Base-by-base conservation (phyloP, 371 early-diverging fungal genomes). In the Mortierella sp. region DNA sequence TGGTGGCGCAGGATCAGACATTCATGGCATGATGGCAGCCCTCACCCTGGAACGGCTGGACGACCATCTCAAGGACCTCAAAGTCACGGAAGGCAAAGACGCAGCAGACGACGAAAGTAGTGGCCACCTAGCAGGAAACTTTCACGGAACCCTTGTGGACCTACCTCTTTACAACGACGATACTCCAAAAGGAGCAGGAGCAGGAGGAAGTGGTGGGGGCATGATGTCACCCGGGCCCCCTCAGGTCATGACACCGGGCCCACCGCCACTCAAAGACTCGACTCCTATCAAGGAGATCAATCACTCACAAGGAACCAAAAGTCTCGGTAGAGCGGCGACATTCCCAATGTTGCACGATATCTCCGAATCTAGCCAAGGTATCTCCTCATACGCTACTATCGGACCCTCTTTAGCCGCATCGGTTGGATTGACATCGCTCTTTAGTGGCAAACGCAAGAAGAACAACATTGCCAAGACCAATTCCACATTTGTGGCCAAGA, bases 401-500 rank as follows among this genome's bases (percentile, higher is more conserved):
- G 52, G 62, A 21, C 58, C 58, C 1, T 58, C 58, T 0, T 48
- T 49, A 13, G 49, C 58, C 16, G 47, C 72, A 2, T 61, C 72
- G 3, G 59, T 61, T 23, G 68, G 78, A n/a, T 76, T 79, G 45
- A 60, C 79, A 4, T 62, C 74, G 38, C 72, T 79, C 26, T 71
- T 69, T 55, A 48, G 72, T 12, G 71, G 62, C 28, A 79, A 81
- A 30, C 59, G 73, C 19, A 85, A 84, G 50, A 86, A 83, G 55
- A 84, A 81, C 23, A 86, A 82, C 54, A 83, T 89, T 30, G 78
- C 86, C 47, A 88, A 88, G 57, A 87, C 88, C 24, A 85, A 84
- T 43, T 88, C 88, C 5, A 84, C 89, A 7, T 96, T 94, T 83
- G 95, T 97, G 38, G 79, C 86, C 27, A 87, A 87, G 38, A 91